Base-by-base conservation (phyloP, 768 basidiomycete genomes). In the Rhodosporidiobolus sp. region DNA sequence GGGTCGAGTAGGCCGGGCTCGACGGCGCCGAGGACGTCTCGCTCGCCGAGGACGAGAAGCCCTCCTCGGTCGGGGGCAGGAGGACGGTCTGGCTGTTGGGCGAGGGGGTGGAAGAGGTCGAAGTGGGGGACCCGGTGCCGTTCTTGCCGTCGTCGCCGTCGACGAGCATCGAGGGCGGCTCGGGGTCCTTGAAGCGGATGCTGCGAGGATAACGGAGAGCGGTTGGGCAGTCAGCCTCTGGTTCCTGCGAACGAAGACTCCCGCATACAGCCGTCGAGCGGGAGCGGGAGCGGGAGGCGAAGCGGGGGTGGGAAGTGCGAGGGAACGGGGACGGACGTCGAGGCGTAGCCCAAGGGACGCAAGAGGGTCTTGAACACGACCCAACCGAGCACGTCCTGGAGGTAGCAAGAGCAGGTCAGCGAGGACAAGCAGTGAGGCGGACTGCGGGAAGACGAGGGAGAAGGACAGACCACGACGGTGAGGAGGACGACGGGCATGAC, bases 171-270 rank as follows among this genome's bases (percentile, higher is more conserved):
- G 62, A 54, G 0, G 69, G 64, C 20, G 69, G 69, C 48, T 75
- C 74, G 14, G 74, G 74, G 63, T 75, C 74, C 49, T 75, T 75
- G 67, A 75, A 75, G 32, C 69, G 66, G 52, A 68, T 60, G 28
- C 74, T 75, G 59, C 28, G 57, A 16, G 9, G 17, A n/a, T 28
- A 9, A 45, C 5, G 34, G 17, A 45, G 24, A n/a, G n/a, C n/a
- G n/a, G n/a, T n/a, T n/a, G n/a, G 16, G 49, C 17, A 46, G 54
- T 22, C 28, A 55, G 60, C 11, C 34, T 24, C 20, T 26, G 46
- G 54, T 52, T 63, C n/a, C 9, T n/a, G 43, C 38, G 43, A 52
- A 19, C 32, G 34, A 35, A 56, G 34, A 43, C 45, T 24, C 20
- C 28, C 20, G 45, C 22, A 38, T 17, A 30, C 34, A 48, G 14